Conservation (phyloP, 1,139 yeast genomes). For the Debaryomyces nepalensis region DNA sequence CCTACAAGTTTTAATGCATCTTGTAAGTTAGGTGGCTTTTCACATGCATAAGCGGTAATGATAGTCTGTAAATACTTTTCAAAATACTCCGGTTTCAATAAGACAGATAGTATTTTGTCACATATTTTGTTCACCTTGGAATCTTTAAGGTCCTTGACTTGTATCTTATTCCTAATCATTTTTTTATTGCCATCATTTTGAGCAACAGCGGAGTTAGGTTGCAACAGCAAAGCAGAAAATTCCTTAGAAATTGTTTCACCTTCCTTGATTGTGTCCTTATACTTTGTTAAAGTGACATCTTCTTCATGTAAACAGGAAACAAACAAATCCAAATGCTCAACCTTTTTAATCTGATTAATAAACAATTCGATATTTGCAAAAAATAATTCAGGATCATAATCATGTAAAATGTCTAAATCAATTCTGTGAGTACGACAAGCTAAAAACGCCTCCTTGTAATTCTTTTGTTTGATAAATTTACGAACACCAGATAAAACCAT, state of each 20-base stretch:
- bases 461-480: constrained; percentile 57
- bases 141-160: constrained; percentile 38
- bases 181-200: constrained; percentile 19
- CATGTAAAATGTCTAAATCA: constrained; percentile 87
- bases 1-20: constrained; percentile 73
- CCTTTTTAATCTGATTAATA: constrained; percentile 68
- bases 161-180: constrained; percentile 38
- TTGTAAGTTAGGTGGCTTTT: constrained; percentile 80
- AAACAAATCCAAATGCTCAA: constrained; percentile 83
- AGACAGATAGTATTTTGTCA: constrained; percentile 63
- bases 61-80: constrained; percentile 73
- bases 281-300: constrained; percentile 83
- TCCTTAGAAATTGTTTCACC: constrained; percentile 17
- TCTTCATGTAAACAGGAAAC: constrained; percentile 86
- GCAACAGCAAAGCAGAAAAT: constrained; percentile 5
- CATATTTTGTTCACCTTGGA: constrained; percentile 82
- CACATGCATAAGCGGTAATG: constrained; percentile 91
- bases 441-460: constrained; percentile 73
- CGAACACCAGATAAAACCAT: constrained; percentile 89
- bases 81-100: constrained; percentile 57
- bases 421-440: constrained; percentile 91
- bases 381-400: constrained; percentile 77
- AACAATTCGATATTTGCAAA: constrained; percentile 67
- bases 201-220: constrained; percentile 11
- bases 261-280: constrained; percentile 66